phyloP scores from a whole-genome alignment of 179 eudicot species.

The Vitellaria paradoxa region DNA sequence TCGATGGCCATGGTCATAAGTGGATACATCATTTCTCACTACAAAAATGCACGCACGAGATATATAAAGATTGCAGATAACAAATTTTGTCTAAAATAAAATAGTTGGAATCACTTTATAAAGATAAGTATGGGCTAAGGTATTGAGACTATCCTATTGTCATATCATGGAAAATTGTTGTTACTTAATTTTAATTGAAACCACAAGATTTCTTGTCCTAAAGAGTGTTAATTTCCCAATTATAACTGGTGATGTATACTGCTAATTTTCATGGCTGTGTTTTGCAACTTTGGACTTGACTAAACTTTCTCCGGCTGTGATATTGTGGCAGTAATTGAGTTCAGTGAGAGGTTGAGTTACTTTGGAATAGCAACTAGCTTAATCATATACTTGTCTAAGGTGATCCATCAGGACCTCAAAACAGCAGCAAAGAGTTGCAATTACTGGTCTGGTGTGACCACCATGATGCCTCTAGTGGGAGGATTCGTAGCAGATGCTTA shows the following conservation, averaged over 20 bases:
- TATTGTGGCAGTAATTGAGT: slow-evolving; percentile 64
- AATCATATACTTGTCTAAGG: slow-evolving; percentile 75
- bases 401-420: slow-evolving; percentile 74
- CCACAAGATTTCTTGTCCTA: background rate
- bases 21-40: no score
- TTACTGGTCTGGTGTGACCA: slow-evolving; percentile 76
- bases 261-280: background rate
- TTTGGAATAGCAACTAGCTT: slow-evolving; percentile 77
- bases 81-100: no score
- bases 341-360: slow-evolving; percentile 90
- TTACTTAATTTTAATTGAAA: background rate
- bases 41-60: background rate
- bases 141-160: no score
- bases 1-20: no score
- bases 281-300: background rate
- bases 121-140: no score
- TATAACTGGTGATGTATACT: no score
- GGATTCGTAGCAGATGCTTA: slow-evolving; percentile 85
- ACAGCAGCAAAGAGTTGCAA: slow-evolving; percentile 76
- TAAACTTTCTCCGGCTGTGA: background rate
- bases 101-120: no score
- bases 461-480: slow-evolving; percentile 77
- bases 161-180: background rate
- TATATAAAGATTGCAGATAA: background rate
- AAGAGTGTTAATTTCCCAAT: background rate